Percentiles rank a stretch among this genome's conserved stretches.
Evolutionary conservation across 352 stramenopile genomes (phyloP).

Genomic region (Phytophthora capsici): DNA sequence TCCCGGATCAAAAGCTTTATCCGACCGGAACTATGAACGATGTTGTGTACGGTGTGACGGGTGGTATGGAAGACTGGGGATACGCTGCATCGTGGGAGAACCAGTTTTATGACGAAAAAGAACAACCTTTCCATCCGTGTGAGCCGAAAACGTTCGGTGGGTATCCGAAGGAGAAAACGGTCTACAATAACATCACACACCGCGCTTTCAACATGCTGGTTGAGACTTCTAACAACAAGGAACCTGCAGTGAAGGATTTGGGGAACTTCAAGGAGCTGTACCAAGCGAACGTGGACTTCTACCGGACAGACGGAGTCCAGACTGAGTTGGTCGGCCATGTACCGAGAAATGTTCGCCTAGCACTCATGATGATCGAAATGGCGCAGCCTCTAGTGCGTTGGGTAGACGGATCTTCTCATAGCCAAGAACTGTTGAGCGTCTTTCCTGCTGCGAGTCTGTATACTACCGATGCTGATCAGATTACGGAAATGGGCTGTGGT

Average conservation of each 20-base stretch:
- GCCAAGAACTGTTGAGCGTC: conserved; percentile 16
- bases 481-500: conserved; percentile 65
- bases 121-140: conserved; percentile 81
- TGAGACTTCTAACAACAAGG: conserved; percentile 95
- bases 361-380: conserved; percentile 95
- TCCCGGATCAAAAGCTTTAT: conserved; percentile 78
- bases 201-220: conserved; percentile 97
- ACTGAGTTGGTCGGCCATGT: conserved; percentile 91
- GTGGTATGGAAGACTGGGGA: conserved; percentile 98
- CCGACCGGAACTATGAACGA: conserved; percentile 94
- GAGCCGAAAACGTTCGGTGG: conserved; percentile 89
- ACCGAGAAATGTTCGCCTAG: conserved; percentile 94
- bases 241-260: conserved; percentile 70
- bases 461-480: conserved; percentile 38
- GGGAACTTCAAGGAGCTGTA: conserved; percentile 81
- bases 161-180: conserved; percentile 90
- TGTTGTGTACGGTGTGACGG: conserved; percentile 95
- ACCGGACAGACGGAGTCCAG: conserved; percentile 30
- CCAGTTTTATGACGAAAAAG: conserved; percentile 33
- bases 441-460: conserved; percentile 65
- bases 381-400: conserved; percentile 94
- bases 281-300: conserved; percentile 70
- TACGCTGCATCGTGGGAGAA: conserved; percentile 94
- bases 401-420: conserved; percentile 45
- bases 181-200: conserved; percentile 94